Conservation (phyloP, 768 basidiomycete genomes). For the Coprinellus micaceus region DNA sequence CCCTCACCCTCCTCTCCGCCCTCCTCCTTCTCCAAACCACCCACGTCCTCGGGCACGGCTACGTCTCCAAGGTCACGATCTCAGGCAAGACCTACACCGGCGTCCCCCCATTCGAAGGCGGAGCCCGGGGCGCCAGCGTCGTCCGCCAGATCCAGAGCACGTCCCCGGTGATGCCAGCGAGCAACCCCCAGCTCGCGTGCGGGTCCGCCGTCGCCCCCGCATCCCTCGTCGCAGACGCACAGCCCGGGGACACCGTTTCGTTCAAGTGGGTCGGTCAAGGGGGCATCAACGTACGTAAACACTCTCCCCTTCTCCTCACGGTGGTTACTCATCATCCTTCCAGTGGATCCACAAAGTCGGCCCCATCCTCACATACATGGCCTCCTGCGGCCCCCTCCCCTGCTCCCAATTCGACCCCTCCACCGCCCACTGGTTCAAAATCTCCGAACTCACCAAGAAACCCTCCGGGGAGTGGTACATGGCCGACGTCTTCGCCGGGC, state of each 20-base stretch:
- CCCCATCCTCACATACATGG: conserved; percentile 73
- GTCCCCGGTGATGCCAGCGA: conserved; percentile 49
- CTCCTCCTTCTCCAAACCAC: conserved; percentile 25
- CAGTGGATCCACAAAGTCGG: conserved; percentile 56
- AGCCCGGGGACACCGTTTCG: conserved; percentile 52
- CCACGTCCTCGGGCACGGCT: conserved; percentile 42
- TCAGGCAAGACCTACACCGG: conserved; percentile 34
- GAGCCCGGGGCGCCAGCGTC: conserved; percentile 21
- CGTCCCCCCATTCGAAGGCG: conserved; percentile 3
- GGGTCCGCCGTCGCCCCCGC: conserved; percentile 52
- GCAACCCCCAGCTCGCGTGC: conserved; percentile 54
- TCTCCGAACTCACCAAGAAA: conserved; percentile 47
- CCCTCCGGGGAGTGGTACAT: conserved; percentile 47
- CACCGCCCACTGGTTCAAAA: conserved; percentile 72
- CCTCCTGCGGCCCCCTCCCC: conserved; percentile 51
- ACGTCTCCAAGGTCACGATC: conserved; percentile 36
- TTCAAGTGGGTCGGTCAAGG: conserved; percentile 54
- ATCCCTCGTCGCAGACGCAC: conserved; percentile 48
- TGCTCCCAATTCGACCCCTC: conserved; percentile 60
- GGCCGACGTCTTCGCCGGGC: too few species aligned
- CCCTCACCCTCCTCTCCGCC: conserved; percentile 23
- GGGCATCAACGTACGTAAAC: conserved; percentile 28
- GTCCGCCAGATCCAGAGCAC: conserved; percentile 38
- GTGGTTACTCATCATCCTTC: conserved; percentile 3
- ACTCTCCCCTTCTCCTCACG: conserved; percentile 3